Percentiles rank a stretch among this genome's conserved stretches.
Evolutionary conservation across 1,284 basidiomycete genomes (phyloP).

Genomic region (Vanrija sp.): DNA sequence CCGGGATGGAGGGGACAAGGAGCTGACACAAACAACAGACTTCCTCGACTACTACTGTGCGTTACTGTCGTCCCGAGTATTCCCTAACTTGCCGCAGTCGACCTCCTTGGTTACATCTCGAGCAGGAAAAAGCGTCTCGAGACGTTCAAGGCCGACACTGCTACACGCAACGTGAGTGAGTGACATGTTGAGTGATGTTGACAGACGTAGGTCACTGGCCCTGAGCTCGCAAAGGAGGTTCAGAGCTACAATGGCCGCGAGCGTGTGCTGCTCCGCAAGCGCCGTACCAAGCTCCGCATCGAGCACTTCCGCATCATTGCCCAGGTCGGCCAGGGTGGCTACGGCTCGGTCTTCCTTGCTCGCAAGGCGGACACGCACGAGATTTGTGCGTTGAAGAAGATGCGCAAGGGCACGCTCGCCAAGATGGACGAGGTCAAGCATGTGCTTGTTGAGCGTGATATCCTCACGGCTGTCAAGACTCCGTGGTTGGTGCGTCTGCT

Average conservation of each 20-base stretch:
- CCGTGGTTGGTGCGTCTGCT: slow-evolving; percentile 89
- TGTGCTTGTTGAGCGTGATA: slow-evolving; percentile 93
- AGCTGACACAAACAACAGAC: slow-evolving; percentile 54
- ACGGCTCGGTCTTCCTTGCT: slow-evolving; percentile 91
- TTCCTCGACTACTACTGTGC: slow-evolving; percentile 86
- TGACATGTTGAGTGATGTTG: neutral
- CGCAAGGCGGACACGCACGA: slow-evolving; percentile 86
- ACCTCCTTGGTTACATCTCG: slow-evolving; percentile 79
- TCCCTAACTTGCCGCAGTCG: slow-evolving; percentile 52
- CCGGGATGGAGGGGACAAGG: neutral
- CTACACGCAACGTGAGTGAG: slow-evolving; percentile 58
- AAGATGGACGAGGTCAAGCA: slow-evolving; percentile 96
- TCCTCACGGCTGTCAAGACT: slow-evolving; percentile 89
- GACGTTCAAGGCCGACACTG: slow-evolving; percentile 78
- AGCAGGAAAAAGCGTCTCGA: slow-evolving; percentile 74
- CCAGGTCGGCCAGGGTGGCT: slow-evolving; percentile 93
- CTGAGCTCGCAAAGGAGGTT: slow-evolving; percentile 73
- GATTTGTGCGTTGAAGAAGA: slow-evolving; percentile 92
- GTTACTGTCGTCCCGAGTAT: neutral
- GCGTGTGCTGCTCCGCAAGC: slow-evolving; percentile 79
- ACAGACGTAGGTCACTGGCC: slow-evolving; percentile 47
- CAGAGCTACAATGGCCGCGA: slow-evolving; percentile 88
- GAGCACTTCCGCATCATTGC: slow-evolving; percentile 93
- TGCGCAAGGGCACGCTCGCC: slow-evolving; percentile 83
- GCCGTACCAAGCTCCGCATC: slow-evolving; percentile 78